Percentiles rank a stretch among this genome's conserved stretches.
These are phyloP conservation scores for Beauveria australis DNA, from an alignment of 2,329 filamentous ascomycete genomes.

Conservation along the genomic window DNA sequence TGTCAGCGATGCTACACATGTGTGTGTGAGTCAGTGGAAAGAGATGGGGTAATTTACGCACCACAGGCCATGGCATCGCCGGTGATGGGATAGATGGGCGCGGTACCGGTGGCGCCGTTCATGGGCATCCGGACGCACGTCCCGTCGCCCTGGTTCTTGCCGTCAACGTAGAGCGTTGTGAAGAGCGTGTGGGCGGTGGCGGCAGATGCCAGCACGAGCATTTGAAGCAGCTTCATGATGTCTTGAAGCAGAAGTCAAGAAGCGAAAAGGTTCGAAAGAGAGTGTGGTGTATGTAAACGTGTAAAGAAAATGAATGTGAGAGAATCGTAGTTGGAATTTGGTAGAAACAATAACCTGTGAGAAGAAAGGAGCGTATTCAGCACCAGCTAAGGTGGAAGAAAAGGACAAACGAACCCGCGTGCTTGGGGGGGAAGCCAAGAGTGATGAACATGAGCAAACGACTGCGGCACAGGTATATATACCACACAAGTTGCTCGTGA, in stretches of 20 bases:
- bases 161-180: conserved; percentile 55
- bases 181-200: conserved; percentile 52
- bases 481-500: no score
- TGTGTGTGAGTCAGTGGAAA: neutral
- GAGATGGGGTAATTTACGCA: conserved; percentile 28
- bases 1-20: neutral
- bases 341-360: no score
- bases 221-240: conserved; percentile 30
- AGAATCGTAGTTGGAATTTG: no score
- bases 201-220: conserved; percentile 29
- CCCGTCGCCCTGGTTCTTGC: conserved; percentile 58
- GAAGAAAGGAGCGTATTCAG: neutral
- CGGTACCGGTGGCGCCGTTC: conserved; percentile 41
- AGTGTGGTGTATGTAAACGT: no score
- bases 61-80: conserved; percentile 64
- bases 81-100: conserved; percentile 48
- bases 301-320: no score
- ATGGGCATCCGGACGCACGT: conserved; percentile 62
- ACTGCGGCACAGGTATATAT: neutral
- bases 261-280: no score
- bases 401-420: neutral
- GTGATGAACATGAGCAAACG: neutral
- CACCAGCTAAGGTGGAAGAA: neutral
- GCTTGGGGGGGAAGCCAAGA: neutral
- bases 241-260: neutral